These are phyloP conservation scores for Theobroma cacao DNA, from an alignment of 345 rosid species.

Conservation along the genomic window DNA sequence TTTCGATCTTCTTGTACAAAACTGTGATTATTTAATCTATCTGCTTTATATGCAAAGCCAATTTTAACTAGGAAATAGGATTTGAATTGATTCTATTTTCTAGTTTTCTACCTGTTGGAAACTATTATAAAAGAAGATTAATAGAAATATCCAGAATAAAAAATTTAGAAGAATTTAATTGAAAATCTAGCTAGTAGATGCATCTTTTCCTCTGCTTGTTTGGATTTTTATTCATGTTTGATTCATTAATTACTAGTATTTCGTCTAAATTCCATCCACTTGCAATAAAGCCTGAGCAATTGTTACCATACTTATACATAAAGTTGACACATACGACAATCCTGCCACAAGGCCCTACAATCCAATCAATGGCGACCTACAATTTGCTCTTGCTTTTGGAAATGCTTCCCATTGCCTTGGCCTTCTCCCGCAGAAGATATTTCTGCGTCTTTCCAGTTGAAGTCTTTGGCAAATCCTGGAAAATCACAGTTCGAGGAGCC, in stretches of 20 bases:
- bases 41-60: too few relatives aligned
- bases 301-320: neutral
- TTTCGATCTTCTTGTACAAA: too few relatives aligned
- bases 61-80: too few relatives aligned
- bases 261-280: neutral
- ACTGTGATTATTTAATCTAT: too few relatives aligned
- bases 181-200: too few relatives aligned
- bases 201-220: too few relatives aligned
- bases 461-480: slow-evolving; percentile 23
- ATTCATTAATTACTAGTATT: neutral
- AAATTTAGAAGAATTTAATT: too few relatives aligned
- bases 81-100: too few relatives aligned
- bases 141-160: too few relatives aligned
- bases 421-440: slow-evolving; percentile 15
- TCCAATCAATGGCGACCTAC: neutral
- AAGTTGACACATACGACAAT: neutral
- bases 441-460: slow-evolving; percentile 20
- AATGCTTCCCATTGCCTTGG: slow-evolving; percentile 17
- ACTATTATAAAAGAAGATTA: too few relatives aligned
- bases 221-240: too few relatives aligned
- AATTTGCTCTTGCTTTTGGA: slow-evolving; percentile 12
- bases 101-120: too few relatives aligned
- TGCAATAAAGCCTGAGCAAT: neutral
- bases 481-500: slow-evolving; percentile 17
- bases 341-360: neutral